Evolutionary conservation across 306 rosid species (phyloP).

Genomic region (Adenanthera pavonina): DNA sequence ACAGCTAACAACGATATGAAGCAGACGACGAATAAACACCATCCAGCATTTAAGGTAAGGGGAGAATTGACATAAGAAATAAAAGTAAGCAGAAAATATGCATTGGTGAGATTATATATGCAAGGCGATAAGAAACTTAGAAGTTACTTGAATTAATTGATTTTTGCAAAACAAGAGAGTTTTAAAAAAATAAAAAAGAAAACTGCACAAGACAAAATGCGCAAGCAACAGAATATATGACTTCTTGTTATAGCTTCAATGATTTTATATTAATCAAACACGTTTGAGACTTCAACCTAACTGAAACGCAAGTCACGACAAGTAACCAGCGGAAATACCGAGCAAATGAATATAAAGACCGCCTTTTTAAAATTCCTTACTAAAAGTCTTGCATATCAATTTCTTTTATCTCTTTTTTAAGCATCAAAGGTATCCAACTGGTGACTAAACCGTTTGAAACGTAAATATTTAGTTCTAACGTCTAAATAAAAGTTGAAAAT

Average conservation of each 20-base stretch:
- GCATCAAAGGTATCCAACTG: too few species aligned
- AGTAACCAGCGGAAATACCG: neutral
- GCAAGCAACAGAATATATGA: neutral
- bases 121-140: neutral
- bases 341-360: neutral
- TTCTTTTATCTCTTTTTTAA: too few species aligned
- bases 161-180: neutral
- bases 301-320: conserved; percentile 1
- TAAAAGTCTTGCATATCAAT: neutral
- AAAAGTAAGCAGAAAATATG: neutral
- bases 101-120: neutral
- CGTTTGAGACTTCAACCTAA: neutral
- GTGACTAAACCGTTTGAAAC: too few species aligned
- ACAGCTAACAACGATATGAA: too few species aligned
- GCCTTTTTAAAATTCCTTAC: neutral
- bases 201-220: neutral
- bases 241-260: conserved; percentile 4
- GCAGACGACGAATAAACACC: neutral
- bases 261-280: neutral
- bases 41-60: neutral
- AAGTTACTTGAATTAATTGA: neutral
- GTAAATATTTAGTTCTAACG: neutral
- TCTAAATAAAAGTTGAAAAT: too few species aligned
- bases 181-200: neutral
- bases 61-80: neutral